Conservation (phyloP, 495 filamentous ascomycete species). For the Penicillium mononematosum region DNA sequence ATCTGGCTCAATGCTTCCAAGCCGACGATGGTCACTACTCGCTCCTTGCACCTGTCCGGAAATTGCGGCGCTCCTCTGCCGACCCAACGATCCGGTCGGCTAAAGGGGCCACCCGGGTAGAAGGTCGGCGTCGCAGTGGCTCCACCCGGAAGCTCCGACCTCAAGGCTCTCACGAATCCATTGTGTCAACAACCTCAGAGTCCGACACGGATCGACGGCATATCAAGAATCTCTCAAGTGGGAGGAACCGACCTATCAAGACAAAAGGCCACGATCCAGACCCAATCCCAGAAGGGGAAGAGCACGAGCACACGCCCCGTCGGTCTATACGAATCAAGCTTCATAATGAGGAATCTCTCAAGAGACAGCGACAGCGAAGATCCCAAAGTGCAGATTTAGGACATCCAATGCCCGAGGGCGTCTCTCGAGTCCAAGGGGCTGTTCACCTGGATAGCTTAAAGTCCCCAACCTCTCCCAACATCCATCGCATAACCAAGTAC, state of each 20-base stretch:
- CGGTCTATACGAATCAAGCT: constrained; percentile 90
- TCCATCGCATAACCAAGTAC: constrained; percentile 74
- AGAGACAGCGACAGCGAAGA: constrained; percentile 53
- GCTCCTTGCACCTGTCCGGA: constrained; percentile 59
- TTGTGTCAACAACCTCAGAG: constrained; percentile 48
- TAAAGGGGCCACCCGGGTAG: constrained; percentile 31
- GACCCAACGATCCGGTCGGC: constrained; percentile 25
- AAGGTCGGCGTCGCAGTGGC: constrained; percentile 32
- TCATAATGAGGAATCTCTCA: constrained; percentile 69
- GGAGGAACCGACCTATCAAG: constrained; percentile 44
- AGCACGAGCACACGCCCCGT: constrained; percentile 57
- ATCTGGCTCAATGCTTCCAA: constrained; percentile 76
- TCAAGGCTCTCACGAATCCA: constrained; percentile 39
- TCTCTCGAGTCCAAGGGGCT: constrained; percentile 30
- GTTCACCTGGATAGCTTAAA: constrained; percentile 57
- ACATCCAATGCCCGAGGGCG: constrained; percentile 32
- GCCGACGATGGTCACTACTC: constrained; percentile 79
- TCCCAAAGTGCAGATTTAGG: constrained; percentile 37
- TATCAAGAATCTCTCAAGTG: constrained; percentile 23
- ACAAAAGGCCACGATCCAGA: constrained; percentile 49
- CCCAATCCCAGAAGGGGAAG: constrained; percentile 43
- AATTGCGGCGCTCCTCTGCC: constrained; percentile 48
- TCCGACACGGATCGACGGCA: constrained; percentile 45
- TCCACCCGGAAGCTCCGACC: constrained; percentile 40
- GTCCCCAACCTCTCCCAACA: constrained; percentile 84